phyloP scores from a whole-genome alignment of 208 protist genomes.

The Entamoeba moshkovskii region DNA sequence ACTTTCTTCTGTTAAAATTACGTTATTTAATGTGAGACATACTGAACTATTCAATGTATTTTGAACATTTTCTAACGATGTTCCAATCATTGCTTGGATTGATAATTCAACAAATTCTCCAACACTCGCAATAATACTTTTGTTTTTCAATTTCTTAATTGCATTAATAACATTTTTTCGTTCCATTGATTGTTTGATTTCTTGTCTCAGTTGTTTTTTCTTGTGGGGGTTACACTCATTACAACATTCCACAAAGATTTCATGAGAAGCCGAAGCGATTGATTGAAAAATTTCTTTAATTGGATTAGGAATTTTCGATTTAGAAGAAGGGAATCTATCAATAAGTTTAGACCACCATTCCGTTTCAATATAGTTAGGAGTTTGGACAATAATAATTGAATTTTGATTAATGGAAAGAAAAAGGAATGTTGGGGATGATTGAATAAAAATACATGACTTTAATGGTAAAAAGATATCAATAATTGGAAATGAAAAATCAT shows the following conservation, averaged over 20 bases:
- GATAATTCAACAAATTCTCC: background rate
- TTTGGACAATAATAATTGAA: background rate
- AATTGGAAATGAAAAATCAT: background rate
- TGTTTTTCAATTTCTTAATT: background rate
- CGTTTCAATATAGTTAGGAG: background rate
- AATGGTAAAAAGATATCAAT: background rate
- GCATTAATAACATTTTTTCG: background rate
- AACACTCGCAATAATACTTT: background rate
- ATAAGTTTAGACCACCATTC: background rate
- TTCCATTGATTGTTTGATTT: background rate
- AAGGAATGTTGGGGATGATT: background rate
- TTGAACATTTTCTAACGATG: background rate
- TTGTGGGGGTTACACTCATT: background rate
- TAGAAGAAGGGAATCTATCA: background rate
- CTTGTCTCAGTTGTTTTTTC: background rate
- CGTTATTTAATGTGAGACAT: background rate
- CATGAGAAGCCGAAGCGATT: background rate
- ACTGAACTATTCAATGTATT: background rate
- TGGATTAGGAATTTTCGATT: background rate
- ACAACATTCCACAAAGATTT: background rate
- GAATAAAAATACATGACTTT: background rate
- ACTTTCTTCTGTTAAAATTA: background rate
- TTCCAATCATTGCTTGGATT: background rate
- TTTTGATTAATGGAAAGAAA: background rate
- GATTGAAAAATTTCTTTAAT: background rate